phyloP scores from a whole-genome alignment of 192 early-diverging fungal genomes.

The Rhizoclosmatium sp. region DNA sequence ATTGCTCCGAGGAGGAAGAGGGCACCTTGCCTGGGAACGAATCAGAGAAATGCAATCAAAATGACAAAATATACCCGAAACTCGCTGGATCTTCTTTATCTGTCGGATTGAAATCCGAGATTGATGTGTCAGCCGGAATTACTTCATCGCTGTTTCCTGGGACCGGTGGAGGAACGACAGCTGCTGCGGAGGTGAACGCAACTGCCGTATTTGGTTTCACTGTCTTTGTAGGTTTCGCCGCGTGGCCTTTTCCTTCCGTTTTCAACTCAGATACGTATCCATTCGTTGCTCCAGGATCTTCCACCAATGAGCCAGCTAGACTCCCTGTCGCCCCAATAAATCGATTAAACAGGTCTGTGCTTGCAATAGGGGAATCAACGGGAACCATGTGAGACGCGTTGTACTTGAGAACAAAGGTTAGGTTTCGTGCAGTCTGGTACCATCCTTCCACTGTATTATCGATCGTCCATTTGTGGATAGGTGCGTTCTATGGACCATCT shows the following conservation, averaged over 20 bases:
- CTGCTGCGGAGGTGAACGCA: background rate
- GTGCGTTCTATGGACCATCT: constrained; percentile 41
- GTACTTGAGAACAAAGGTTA: constrained; percentile 66
- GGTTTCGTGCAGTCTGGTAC: constrained; percentile 61
- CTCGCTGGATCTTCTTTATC: background rate
- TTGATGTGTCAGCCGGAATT: too few relatives aligned
- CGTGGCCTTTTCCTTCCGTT: background rate
- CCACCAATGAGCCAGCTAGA: background rate
- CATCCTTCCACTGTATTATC: constrained; percentile 52
- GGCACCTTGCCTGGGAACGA: background rate
- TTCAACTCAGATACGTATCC: background rate
- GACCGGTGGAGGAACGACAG: background rate
- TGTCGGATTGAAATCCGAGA: too few relatives aligned
- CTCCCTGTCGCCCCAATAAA: constrained; percentile 47
- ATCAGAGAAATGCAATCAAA: background rate
- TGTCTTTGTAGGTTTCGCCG: background rate
- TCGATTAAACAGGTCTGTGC: constrained; percentile 66
- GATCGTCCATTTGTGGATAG: constrained; percentile 58
- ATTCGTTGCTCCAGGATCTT: background rate
- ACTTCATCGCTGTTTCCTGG: too few relatives aligned
- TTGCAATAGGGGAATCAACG: constrained; percentile 66
- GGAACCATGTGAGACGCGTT: constrained; percentile 79
- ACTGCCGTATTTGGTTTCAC: background rate
- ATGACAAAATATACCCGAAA: background rate
- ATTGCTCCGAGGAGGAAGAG: background rate